These are phyloP conservation scores for Lentinula boryana DNA, from an alignment of 768 basidiomycete genomes.

Conservation along the genomic window DNA sequence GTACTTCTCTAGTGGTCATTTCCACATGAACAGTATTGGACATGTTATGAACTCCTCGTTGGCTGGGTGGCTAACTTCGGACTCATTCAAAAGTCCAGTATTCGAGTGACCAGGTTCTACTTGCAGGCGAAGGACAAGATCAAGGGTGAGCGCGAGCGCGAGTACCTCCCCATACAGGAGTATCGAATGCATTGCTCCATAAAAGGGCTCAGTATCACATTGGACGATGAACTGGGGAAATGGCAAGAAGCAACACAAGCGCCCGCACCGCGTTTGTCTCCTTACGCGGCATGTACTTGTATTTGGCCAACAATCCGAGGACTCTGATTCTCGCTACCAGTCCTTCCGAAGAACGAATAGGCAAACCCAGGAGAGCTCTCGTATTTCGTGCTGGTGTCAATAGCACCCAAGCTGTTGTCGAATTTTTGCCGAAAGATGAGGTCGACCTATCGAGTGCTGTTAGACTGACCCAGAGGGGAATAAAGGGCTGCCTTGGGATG, in stretches of 20 bases:
- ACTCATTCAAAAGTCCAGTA: too few relatives aligned
- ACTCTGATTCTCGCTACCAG: conserved; percentile 69
- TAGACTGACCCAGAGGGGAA: conserved; percentile 61
- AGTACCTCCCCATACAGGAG: too few relatives aligned
- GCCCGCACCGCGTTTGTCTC: neutral
- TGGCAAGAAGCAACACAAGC: neutral
- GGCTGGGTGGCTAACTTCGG: too few relatives aligned
- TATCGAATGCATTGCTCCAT: too few relatives aligned
- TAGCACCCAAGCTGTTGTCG: conserved; percentile 71
- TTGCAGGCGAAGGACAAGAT: too few relatives aligned
- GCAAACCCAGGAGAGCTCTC: conserved; percentile 56
- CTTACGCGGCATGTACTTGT: conserved; percentile 56
- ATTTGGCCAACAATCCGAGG: conserved; percentile 63
- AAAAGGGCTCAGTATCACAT: too few relatives aligned
- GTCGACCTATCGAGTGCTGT: conserved; percentile 62
- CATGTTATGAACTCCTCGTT: too few relatives aligned
- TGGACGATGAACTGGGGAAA: too few relatives aligned
- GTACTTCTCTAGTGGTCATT: neutral
- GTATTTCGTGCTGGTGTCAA: conserved; percentile 62
- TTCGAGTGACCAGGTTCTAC: too few relatives aligned
- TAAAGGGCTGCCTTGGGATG: conserved; percentile 82
- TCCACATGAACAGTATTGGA: neutral
- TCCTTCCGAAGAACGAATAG: conserved; percentile 57
- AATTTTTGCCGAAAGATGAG: conserved; percentile 71
- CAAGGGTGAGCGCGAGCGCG: too few relatives aligned